Evolutionary conservation across 2,329 filamentous ascomycete genomes (phyloP), one percentile per base, ranked within the genome.

Genomic region (Chalaropsis ovoidea): DNA sequence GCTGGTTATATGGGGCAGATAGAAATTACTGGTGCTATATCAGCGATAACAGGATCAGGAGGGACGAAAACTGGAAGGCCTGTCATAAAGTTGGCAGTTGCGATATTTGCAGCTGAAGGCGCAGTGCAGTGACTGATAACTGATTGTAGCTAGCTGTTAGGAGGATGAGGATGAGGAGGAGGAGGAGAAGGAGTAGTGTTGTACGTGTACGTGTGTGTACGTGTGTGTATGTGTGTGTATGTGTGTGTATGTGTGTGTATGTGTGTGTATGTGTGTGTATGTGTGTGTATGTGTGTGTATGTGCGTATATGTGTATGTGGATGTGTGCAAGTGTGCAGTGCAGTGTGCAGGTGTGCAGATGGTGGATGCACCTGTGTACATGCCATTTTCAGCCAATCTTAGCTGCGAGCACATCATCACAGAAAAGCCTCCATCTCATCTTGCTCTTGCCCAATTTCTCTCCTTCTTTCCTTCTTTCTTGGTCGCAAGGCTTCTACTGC

Each of bases 351-450:
- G 8, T 39, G 35, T 39, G 35, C 8, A 10, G 4, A 39, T 39
- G 7, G 3, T 3, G 31, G 31, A 39, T 39, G 35, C 8, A 39
- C 35, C 19, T 39, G 15, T 58, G 54, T 10, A 58, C n/a, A 11
- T 58, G 54, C 54, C 54, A 58, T 58, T 58, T 58, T 58, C 27
- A 35, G 54, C 54, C 54, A 58, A 31, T 58, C 27, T 39, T 58
- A 35, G 54, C 54, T 58, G 54, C 54, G 54, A 58, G 54, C 54
- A 58, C 54, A 35, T 39, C 54, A 58, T 58, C 54, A 35, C 52
- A 56, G 52, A 35, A 17, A 27, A 56, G 13, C 52, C 22, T 31
- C 54, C 22, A 22, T 10, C 15, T 39, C 52, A 22, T 58, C 8
- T 17, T 17, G 60, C 22, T 62, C 61, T 47, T 62, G 10, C 22